phyloP scores from a whole-genome alignment of 768 basidiomycete species.

The Lentinula boryana region DNA sequence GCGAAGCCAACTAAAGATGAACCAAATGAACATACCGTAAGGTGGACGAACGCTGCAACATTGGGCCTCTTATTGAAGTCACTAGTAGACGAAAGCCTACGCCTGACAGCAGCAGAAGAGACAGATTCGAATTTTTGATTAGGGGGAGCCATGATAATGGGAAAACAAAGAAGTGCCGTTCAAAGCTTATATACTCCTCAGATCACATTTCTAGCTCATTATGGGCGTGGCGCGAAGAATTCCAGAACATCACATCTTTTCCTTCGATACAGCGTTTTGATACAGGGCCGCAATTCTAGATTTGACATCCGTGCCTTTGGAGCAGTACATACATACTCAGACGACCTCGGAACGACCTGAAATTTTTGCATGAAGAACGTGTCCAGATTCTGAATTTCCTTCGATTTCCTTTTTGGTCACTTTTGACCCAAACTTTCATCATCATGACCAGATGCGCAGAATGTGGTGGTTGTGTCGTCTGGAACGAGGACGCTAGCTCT shows the following conservation, averaged over 20 bases:
- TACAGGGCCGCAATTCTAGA: background rate
- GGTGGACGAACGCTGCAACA: conserved; percentile 50
- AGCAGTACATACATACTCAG: background rate
- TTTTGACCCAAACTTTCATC: conserved; percentile 7
- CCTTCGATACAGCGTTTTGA: background rate
- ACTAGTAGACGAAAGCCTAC: conserved; percentile 56
- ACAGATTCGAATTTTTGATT: conserved; percentile 54
- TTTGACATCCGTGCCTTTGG: background rate
- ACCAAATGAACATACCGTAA: conserved; percentile 41
- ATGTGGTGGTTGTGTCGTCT: conserved; percentile 47
- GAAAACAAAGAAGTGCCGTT: conserved; percentile 11
- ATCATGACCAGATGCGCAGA: conserved; percentile 40
- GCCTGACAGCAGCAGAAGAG: conserved; percentile 54
- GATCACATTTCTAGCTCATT: background rate
- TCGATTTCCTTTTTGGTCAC: background rate
- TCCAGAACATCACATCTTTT: background rate
- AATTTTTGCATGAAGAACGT: background rate
- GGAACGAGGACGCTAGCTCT: conserved; percentile 54
- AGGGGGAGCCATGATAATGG: conserved; percentile 44
- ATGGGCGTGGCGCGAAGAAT: background rate
- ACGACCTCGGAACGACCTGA: background rate
- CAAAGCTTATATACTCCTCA: background rate
- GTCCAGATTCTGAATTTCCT: background rate
- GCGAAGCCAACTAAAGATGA: conserved; percentile 9
- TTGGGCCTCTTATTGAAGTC: conserved; percentile 46